phyloP scores from a whole-genome alignment of 2,329 filamentous ascomycete species.

The Tolypocladium sp. region DNA sequence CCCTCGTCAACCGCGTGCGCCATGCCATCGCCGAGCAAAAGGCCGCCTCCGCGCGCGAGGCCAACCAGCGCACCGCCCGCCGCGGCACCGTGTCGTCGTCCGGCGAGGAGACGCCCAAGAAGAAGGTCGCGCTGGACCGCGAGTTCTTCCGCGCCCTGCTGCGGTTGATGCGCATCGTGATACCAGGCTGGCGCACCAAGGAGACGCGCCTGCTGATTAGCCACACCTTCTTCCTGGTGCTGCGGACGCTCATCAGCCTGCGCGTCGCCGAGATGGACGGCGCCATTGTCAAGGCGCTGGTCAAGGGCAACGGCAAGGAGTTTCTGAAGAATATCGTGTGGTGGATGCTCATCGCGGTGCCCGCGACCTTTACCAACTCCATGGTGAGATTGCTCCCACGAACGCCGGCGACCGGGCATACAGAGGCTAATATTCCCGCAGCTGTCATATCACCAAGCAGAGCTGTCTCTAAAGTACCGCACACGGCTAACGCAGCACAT shows the following conservation, averaged over 20 bases:
- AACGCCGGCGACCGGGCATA: background rate
- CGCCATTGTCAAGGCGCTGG: slow-evolving; percentile 80
- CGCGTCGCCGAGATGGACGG: slow-evolving; percentile 97
- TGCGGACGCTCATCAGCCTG: slow-evolving; percentile 84
- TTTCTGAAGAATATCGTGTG: slow-evolving; percentile 83
- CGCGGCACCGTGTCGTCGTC: slow-evolving; percentile 36
- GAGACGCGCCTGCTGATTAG: slow-evolving; percentile 79
- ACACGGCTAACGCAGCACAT: slow-evolving; percentile 90
- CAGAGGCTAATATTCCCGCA: slow-evolving; percentile 23
- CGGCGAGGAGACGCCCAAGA: slow-evolving; percentile 37
- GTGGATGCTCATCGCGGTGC: slow-evolving; percentile 98
- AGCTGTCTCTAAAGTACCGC: slow-evolving; percentile 85
- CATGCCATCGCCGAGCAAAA: slow-evolving; percentile 91
- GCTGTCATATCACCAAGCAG: slow-evolving; percentile 95
- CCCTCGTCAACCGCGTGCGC: slow-evolving; percentile 78
- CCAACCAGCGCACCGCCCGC: slow-evolving; percentile 40
- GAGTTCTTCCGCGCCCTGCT: slow-evolving; percentile 71
- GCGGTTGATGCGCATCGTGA: slow-evolving; percentile 72
- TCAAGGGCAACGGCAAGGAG: slow-evolving; percentile 83
- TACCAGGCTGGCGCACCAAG: slow-evolving; percentile 83
- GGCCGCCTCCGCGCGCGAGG: slow-evolving; percentile 63
- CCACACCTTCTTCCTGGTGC: slow-evolving; percentile 86
- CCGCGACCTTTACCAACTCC: slow-evolving; percentile 95
- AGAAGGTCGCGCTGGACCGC: slow-evolving; percentile 86
- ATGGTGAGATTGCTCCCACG: slow-evolving; percentile 55